Percentiles rank a stretch among this genome's conserved stretches.
Evolutionary conservation across 257 asterid genomes (phyloP).

Genomic region (Solanum appendiculatum): DNA sequence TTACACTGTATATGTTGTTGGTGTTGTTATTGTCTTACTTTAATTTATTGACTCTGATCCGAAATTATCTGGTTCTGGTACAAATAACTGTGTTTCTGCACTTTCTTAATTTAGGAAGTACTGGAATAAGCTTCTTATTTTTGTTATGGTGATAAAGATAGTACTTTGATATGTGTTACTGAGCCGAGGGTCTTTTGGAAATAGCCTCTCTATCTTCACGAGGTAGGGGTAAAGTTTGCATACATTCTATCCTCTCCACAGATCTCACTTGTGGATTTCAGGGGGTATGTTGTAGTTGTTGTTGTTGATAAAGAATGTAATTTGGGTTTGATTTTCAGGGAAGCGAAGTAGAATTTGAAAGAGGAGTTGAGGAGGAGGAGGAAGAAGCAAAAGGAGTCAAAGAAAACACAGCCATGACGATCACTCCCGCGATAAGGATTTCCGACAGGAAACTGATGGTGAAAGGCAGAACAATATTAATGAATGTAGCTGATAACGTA

Average conservation of each 20-base stretch:
- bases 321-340: neutral
- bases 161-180: neutral
- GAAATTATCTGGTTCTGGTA: neutral
- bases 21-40: neutral
- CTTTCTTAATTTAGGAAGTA: neutral
- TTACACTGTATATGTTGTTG: neutral
- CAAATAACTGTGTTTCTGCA: neutral
- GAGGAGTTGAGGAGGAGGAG: neutral
- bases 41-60: neutral
- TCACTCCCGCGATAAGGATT: constrained; percentile 12
- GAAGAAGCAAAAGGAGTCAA: neutral
- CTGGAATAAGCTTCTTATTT: neutral
- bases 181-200: neutral
- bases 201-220: neutral
- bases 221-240: neutral
- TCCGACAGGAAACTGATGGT: constrained; percentile 20
- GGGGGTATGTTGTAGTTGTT: too few relatives aligned
- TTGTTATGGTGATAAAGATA: neutral
- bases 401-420: constrained; percentile 15
- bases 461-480: constrained; percentile 19
- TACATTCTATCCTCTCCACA: too few relatives aligned
- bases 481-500: constrained; percentile 28
- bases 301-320: neutral
- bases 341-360: constrained; percentile 7
- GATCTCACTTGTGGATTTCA: neutral